Evolutionary conservation across 2,329 filamentous ascomycete genomes (phyloP).

Genomic region (Aureobasidium sp.): DNA sequence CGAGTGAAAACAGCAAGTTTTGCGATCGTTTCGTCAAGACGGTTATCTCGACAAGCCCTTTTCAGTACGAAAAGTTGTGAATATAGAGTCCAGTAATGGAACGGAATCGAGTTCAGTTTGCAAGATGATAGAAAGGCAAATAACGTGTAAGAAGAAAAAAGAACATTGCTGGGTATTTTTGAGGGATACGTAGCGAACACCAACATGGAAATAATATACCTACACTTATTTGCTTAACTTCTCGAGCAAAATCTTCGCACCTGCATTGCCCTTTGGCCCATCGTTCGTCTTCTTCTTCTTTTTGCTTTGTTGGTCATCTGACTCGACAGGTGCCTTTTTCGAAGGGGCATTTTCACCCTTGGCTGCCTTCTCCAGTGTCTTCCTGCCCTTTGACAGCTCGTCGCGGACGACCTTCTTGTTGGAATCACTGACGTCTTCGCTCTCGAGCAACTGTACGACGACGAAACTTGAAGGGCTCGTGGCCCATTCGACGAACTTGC

Average conservation of each 20-base stretch:
- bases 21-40: background rate
- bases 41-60: background rate
- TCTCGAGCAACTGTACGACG: constrained; percentile 71
- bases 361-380: constrained; percentile 59
- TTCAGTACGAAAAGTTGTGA: background rate
- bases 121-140: background rate
- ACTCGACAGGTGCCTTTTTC: constrained; percentile 32
- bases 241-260: constrained; percentile 37
- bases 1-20: background rate
- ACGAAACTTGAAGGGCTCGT: constrained; percentile 81
- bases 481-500: constrained; percentile 71
- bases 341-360: constrained; percentile 29
- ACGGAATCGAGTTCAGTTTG: background rate
- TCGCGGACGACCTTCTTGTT: constrained; percentile 58
- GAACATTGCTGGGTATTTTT: constrained; percentile 7
- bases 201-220: background rate
- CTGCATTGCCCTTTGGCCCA: constrained; percentile 33
- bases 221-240: constrained; percentile 20
- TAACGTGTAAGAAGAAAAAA: background rate
- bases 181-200: background rate
- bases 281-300: constrained; percentile 27
- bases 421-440: constrained; percentile 52
- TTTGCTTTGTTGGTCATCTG: constrained; percentile 18
- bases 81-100: background rate
- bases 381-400: constrained; percentile 63